Evolutionary conservation across 1,139 yeast genomes (phyloP).

Genomic region (Taphrina wiesneri): DNA sequence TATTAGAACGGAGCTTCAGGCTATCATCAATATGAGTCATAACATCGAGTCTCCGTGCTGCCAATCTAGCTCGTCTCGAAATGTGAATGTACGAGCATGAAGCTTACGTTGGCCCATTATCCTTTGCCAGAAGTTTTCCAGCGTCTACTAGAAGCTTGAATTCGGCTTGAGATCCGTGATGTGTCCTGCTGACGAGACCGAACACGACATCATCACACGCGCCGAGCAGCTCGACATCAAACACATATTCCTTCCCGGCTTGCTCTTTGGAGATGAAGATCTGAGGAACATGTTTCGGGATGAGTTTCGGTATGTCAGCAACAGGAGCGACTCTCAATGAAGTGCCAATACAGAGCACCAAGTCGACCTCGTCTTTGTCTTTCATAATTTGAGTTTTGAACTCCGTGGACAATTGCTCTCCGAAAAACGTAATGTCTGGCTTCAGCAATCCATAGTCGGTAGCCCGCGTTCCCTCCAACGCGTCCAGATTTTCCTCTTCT

Average conservation of each 20-base stretch:
- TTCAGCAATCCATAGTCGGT: slow-evolving; percentile 68
- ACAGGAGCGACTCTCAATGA: slow-evolving; percentile 95
- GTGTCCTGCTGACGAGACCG: slow-evolving; percentile 59
- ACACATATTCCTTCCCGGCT: slow-evolving; percentile 73
- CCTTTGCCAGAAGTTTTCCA: not conserved
- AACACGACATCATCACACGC: slow-evolving; percentile 85
- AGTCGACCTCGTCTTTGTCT: slow-evolving; percentile 66
- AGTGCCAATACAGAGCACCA: slow-evolving; percentile 85
- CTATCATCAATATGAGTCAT: no score
- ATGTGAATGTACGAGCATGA: not conserved
- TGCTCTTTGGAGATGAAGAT: slow-evolving; percentile 74
- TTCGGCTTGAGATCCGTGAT: slow-evolving; percentile 59
- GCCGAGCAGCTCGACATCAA: slow-evolving; percentile 68
- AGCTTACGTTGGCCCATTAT: no score
- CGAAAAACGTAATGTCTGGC: slow-evolving; percentile 94
- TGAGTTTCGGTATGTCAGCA: slow-evolving; percentile 79
- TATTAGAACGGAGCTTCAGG: no score
- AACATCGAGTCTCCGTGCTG: not conserved
- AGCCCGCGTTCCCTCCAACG: not conserved
- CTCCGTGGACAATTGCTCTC: slow-evolving; percentile 76
- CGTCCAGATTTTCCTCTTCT: slow-evolving; percentile 20
- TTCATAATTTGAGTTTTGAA: slow-evolving; percentile 64
- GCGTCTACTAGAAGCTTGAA: not conserved
- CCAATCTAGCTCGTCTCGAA: not conserved
- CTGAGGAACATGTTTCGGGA: slow-evolving; percentile 76